Conservation (phyloP, 371 early-diverging fungal species). For the Rhizomucor miehei region DNA sequence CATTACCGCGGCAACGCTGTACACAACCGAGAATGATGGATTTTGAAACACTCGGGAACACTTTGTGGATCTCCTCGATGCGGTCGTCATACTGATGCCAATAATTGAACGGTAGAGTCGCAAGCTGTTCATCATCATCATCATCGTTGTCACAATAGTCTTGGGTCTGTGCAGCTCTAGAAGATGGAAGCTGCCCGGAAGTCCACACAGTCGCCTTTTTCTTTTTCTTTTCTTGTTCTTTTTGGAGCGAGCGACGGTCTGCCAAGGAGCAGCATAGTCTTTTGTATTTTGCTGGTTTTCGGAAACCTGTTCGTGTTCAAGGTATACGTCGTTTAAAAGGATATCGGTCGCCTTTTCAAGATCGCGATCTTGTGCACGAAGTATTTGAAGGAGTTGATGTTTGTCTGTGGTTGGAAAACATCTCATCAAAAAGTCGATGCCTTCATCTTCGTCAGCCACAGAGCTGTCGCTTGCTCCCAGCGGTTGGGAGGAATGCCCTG, state of each 20-base stretch:
- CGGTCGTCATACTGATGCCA: constrained; percentile 39
- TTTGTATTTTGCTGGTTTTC: constrained; percentile 1
- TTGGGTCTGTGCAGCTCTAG: neutral
- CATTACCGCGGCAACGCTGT: constrained; percentile 15
- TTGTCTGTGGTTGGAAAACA: constrained; percentile 33
- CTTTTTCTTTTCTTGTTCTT: constrained; percentile 9
- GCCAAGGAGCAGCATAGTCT: neutral
- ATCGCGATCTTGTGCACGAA: constrained; percentile 26
- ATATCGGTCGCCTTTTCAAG: constrained; percentile 39
- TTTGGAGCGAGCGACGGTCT: neutral
- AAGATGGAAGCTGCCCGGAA: constrained; percentile 9
- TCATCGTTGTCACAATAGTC: neutral
- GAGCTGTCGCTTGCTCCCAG: neutral
- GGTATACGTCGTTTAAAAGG: constrained; percentile 21
- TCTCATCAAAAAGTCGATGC: constrained; percentile 26
- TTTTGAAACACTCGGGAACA: constrained; percentile 13
- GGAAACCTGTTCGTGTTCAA: no score
- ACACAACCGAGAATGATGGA: constrained; percentile 11
- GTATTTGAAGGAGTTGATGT: constrained; percentile 14
- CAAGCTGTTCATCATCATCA: constrained; percentile 3
- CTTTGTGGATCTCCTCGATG: constrained; percentile 9
- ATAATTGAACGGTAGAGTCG: constrained; percentile 28
- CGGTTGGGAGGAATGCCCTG: neutral
- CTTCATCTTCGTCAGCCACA: constrained; percentile 7
- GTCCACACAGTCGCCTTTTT: constrained; percentile 7